Evolutionary conservation across 1,284 basidiomycete genomes (phyloP).

Genomic region (Marasmius tenuissimus): DNA sequence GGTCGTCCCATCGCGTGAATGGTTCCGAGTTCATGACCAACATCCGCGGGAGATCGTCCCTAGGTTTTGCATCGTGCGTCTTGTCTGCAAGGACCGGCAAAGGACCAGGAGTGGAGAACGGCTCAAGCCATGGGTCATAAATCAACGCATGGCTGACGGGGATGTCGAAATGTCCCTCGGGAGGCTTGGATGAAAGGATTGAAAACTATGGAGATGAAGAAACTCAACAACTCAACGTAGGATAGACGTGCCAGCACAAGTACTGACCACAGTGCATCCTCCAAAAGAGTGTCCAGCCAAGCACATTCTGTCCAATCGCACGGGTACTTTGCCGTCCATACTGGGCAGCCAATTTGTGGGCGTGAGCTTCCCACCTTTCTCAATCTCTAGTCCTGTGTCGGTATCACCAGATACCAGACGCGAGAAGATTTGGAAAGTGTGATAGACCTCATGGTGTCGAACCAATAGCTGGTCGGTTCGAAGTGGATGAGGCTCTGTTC

Average conservation of each 20-base stretch:
- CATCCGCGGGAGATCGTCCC: constrained; percentile 35
- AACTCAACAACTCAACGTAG: not conserved
- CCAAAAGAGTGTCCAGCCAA: constrained; percentile 79
- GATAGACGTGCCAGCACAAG: not conserved
- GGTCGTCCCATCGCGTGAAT: constrained; percentile 74
- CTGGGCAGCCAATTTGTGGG: constrained; percentile 37
- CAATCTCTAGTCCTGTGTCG: constrained; percentile 28
- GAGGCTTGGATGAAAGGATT: constrained; percentile 48
- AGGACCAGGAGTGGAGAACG: constrained; percentile 59
- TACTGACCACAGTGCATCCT: constrained; percentile 67
- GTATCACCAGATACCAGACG: constrained; percentile 34
- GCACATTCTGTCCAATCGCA: constrained; percentile 45
- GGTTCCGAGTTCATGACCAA: constrained; percentile 72
- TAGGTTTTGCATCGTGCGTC: constrained; percentile 1
- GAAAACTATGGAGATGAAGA: constrained; percentile 40
- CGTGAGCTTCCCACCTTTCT: constrained; percentile 37
- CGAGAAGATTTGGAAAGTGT: constrained; percentile 46
- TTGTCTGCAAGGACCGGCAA: constrained; percentile 19
- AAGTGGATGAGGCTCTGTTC: constrained; percentile 36
- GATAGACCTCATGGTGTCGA: constrained; percentile 66
- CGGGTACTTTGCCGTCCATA: constrained; percentile 22
- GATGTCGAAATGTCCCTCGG: constrained; percentile 39
- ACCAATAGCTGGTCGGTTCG: constrained; percentile 67
- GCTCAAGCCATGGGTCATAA: constrained; percentile 81
- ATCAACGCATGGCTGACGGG: constrained; percentile 56